Conservation (phyloP, 2,329 filamentous ascomycete species). For the Fusarium buxicola region DNA sequence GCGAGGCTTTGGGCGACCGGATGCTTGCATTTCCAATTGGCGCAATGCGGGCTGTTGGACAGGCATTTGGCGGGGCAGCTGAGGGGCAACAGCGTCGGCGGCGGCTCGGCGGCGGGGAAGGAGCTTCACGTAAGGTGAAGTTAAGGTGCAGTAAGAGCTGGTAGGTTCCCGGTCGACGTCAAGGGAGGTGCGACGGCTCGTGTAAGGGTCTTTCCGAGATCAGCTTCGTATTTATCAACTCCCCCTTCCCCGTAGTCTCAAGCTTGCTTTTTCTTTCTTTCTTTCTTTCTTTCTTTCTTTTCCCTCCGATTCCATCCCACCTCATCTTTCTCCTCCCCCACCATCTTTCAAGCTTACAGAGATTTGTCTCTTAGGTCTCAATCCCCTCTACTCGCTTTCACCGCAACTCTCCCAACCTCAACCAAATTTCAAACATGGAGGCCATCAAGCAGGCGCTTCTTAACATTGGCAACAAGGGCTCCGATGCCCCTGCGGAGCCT, state of each 20-base stretch:
- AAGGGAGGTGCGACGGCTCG: slow-evolving; percentile 24
- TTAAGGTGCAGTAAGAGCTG: slow-evolving; percentile 30
- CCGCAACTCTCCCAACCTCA: slow-evolving; percentile 30
- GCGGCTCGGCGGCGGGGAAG: slow-evolving; percentile 32
- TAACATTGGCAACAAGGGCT: slow-evolving; percentile 51
- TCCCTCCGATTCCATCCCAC: slow-evolving; percentile 14
- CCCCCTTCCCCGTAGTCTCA: slow-evolving; percentile 28
- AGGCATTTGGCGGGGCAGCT: slow-evolving; percentile 45
- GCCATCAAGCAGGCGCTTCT: slow-evolving; percentile 57
- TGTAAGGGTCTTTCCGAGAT: slow-evolving; percentile 38
- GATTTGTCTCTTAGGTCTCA: slow-evolving; percentile 13
- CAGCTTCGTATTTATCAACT: slow-evolving; percentile 39
- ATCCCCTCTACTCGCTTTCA: slow-evolving; percentile 11
- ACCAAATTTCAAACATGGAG: slow-evolving; percentile 51
- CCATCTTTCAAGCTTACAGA: slow-evolving; percentile 6
- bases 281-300: slow-evolving; percentile 27
- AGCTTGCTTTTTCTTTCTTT: slow-evolving; percentile 24
- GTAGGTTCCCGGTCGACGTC: slow-evolving; percentile 13
- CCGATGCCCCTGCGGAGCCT: slow-evolving; percentile 60
- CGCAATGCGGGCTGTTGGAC: slow-evolving; percentile 27
- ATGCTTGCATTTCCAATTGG: slow-evolving; percentile 27
- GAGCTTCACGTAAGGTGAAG: slow-evolving; percentile 38
- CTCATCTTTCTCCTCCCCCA: slow-evolving; percentile 17
- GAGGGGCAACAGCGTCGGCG: slow-evolving; percentile 41
- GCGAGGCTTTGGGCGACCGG: slow-evolving; percentile 5